Conservation (phyloP, 176 grass and related monocot species). For the Saccharum officinarum region DNA sequence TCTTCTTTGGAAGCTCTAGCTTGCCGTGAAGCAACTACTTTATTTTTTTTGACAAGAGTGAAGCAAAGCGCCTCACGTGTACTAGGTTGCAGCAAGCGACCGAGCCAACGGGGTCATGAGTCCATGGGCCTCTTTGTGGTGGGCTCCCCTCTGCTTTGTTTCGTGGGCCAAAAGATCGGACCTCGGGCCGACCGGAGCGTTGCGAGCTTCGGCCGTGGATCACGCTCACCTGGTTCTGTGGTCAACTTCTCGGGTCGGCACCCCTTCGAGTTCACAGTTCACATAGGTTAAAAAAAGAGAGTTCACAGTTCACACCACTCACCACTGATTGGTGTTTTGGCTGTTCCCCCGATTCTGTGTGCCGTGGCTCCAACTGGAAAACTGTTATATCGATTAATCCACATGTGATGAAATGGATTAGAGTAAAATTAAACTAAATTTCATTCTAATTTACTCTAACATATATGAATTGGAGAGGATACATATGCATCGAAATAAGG, state of each 20-base stretch:
- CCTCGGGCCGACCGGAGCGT: not conserved
- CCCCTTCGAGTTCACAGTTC: not conserved
- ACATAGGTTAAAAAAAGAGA: not conserved
- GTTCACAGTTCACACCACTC: not conserved
- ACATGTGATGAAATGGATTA: too few species aligned
- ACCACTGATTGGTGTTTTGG: not conserved
- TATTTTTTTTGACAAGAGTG: too few species aligned
- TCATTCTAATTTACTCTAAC: too few species aligned
- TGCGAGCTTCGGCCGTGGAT: not conserved
- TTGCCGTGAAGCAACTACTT: too few species aligned
- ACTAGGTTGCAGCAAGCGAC: too few species aligned
- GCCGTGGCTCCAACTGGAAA: too few species aligned
- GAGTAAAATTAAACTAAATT: too few species aligned
- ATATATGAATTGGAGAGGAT: too few species aligned
- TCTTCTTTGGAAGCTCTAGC: too few species aligned
- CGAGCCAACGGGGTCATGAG: not conserved
- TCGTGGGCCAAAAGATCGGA: not conserved
- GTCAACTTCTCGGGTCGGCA: not conserved
- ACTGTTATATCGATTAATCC: too few species aligned
- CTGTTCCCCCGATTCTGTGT: not conserved
- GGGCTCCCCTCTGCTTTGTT: not conserved
- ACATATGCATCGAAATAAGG: too few species aligned
- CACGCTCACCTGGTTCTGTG: not conserved
- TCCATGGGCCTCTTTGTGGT: not conserved
- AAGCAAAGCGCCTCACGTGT: too few species aligned